phyloP scores from a whole-genome alignment of 208 protist species.

The Leishmania guyanensis region DNA sequence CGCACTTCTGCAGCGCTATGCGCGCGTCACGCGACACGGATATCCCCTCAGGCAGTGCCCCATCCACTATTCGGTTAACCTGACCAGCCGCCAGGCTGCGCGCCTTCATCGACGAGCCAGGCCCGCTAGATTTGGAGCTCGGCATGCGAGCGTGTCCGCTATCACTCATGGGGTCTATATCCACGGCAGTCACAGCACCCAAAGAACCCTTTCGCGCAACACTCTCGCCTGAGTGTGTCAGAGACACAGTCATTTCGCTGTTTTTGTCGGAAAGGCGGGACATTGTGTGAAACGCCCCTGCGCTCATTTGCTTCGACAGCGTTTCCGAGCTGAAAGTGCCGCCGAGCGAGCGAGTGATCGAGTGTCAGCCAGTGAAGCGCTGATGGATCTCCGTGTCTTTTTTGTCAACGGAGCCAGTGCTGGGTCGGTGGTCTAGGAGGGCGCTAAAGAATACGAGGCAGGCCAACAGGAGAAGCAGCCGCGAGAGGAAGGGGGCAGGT shows the following conservation, averaged over 20 bases:
- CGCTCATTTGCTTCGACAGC: neutral
- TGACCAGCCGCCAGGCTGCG: slow-evolving; percentile 74
- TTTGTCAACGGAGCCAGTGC: neutral
- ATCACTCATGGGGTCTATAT: neutral
- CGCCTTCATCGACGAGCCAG: slow-evolving; percentile 5
- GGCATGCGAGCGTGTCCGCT: neutral
- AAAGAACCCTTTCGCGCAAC: neutral
- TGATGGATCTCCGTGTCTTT: neutral
- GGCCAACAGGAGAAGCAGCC: neutral
- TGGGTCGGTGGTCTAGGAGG: neutral
- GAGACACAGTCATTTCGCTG: no score
- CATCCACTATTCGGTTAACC: slow-evolving; percentile 63
- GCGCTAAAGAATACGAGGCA: neutral
- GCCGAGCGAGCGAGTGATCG: neutral
- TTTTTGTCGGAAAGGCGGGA: neutral
- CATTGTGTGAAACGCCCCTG: neutral
- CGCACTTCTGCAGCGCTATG: slow-evolving; percentile 78
- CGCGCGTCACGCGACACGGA: slow-evolving; percentile 68
- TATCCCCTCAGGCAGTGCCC: slow-evolving; percentile 63
- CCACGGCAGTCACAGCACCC: neutral
- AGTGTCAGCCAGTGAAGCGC: neutral
- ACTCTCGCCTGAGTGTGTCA: neutral
- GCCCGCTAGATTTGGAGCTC: neutral
- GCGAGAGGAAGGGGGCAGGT: no score
- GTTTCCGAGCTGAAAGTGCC: neutral